Base-by-base conservation (phyloP, 192 early-diverging fungal species). In the Backusella morwellensis region DNA sequence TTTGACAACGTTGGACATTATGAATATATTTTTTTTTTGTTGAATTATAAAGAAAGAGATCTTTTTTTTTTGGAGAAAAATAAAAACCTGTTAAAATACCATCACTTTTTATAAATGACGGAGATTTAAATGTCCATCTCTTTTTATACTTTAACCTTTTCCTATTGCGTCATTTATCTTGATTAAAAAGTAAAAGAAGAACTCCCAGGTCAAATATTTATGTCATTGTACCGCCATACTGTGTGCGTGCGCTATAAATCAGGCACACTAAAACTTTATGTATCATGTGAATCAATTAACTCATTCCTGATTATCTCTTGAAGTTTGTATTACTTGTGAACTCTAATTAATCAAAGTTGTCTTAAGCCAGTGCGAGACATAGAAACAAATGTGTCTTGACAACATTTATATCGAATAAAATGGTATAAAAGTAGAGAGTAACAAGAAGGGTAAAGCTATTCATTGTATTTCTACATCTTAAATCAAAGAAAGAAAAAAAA, bases 251-350 rank as follows among this genome's bases (percentile, higher is more conserved):
- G 26, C 4, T 63, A 63, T 63, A 63, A 63, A 63, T 63, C 56
- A 63, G 56, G 56, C 11, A 63, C 56, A 26, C 56, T 63, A 63
- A 44, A 44, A 63, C 23, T 63, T 50, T 50, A 63, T 29, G 56
- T 63, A 63, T 63, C 56, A 63, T 63, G 56, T 63, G 56, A 63
- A 26, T 63, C 54, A 56, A 56, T 56, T 56, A 63, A 63, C 56
- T 8, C 56, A 29, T 63, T 63, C 56, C 21, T 29, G 56, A 32
- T 63, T 63, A 63, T 29, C 26, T 63, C 23, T 63, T 63, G 56
- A 63, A 63, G 56, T 63, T 63, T 63, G 56, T 63, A 63, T 63
- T 63, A 63, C 56, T 63, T 14, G 6, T 63, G 26, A 29, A 63
- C 56, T 63, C 12, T 63, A 63, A 44, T 44, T 14, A 12, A 63